Percentiles rank a stretch among this genome's conserved stretches.
Evolutionary conservation across 2,329 filamentous ascomycete genomes (phyloP).

Genomic region (Trichoderma sp.): DNA sequence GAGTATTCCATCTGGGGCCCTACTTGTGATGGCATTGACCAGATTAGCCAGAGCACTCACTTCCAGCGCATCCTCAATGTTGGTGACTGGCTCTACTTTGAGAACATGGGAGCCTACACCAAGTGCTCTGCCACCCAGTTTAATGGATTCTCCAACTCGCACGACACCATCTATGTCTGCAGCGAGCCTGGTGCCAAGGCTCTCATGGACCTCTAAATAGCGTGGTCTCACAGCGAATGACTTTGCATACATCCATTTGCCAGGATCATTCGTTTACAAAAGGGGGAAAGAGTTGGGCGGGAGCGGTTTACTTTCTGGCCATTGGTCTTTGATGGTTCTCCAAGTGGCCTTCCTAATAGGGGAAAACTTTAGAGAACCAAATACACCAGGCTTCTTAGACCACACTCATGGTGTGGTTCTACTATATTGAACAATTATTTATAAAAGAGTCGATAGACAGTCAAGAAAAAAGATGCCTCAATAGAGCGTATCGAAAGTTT

Average conservation of each 20-base stretch:
- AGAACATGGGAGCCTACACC: constrained; percentile 98
- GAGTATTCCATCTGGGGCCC: constrained; percentile 98
- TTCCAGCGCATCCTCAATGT: constrained; percentile 79
- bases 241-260: not conserved
- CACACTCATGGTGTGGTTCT: not conserved
- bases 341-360: not conserved
- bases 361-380: not conserved
- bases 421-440: not conserved
- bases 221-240: not conserved
- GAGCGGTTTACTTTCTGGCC: constrained; percentile 17
- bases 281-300: not conserved
- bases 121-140: constrained; percentile 97
- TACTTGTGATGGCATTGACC: constrained; percentile 96
- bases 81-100: constrained; percentile 98
- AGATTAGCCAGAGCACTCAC: constrained; percentile 78
- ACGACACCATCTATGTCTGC: constrained; percentile 91
- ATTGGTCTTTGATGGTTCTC: not conserved
- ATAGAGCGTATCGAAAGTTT: not conserved
- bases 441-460: not conserved
- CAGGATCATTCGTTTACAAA: not conserved
- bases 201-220: constrained; percentile 47
- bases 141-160: constrained; percentile 92
- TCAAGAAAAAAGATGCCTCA: not conserved
- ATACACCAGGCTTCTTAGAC: not conserved
- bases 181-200: constrained; percentile 86